phyloP scores from a whole-genome alignment of 1,284 basidiomycete species.

The Xerocomus minutiporus region DNA sequence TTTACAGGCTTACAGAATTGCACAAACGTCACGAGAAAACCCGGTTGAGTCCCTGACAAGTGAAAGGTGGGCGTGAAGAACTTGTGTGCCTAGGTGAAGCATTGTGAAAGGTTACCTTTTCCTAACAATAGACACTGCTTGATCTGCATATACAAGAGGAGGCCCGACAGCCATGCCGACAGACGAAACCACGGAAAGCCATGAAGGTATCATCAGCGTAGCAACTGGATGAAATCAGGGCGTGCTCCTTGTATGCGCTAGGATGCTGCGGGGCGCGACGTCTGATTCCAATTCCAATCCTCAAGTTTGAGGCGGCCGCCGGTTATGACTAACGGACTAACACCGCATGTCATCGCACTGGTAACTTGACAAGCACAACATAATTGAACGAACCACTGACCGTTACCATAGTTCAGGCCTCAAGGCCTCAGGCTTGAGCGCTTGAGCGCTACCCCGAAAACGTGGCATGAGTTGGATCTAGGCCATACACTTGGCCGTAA shows the following conservation, averaged over 20 bases:
- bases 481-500: slow-evolving; percentile 1
- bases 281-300: neutral
- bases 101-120: slow-evolving; percentile 49
- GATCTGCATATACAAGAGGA: slow-evolving; percentile 73
- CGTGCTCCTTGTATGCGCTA: neutral
- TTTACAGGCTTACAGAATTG: slow-evolving; percentile 54
- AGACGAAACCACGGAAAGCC: slow-evolving; percentile 43
- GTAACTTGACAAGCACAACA: neutral
- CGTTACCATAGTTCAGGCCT: neutral
- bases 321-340: slow-evolving; percentile 10
- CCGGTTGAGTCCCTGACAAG: slow-evolving; percentile 71
- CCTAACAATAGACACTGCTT: slow-evolving; percentile 66
- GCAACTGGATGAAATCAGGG: neutral
- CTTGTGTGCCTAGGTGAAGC: slow-evolving; percentile 4
- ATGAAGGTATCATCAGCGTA: slow-evolving; percentile 26
- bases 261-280: slow-evolving; percentile 12
- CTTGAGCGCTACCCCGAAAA: neutral
- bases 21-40: slow-evolving; percentile 80
- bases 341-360: neutral
- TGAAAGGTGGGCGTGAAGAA: slow-evolving; percentile 19
- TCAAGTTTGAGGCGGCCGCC: neutral
- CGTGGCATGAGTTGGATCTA: slow-evolving; percentile 2
- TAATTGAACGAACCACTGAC: neutral
- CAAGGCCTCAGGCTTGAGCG: neutral
- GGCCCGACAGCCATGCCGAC: slow-evolving; percentile 55